These are phyloP conservation scores for Kodamaea derodonti DNA, from an alignment of 1,139 yeast genomes.

Conservation along the genomic window DNA sequence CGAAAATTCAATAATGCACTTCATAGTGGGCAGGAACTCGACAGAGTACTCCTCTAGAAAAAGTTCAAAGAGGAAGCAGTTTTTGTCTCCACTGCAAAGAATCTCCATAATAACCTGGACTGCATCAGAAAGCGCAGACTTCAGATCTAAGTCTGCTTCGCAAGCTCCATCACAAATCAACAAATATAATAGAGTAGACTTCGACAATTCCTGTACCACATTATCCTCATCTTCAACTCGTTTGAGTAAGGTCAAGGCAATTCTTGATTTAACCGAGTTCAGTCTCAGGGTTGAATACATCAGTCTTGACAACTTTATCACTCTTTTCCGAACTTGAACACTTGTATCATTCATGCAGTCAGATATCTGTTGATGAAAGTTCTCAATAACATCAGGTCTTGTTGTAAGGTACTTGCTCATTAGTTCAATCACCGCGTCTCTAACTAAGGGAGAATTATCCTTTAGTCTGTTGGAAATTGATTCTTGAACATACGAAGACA, in stretches of 20 bases:
- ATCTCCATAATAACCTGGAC: constrained; percentile 35
- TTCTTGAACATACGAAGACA: constrained; percentile 46
- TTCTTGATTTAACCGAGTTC: constrained; percentile 34
- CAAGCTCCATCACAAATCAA: too few relatives aligned
- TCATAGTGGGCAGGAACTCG: too few relatives aligned
- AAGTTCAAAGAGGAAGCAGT: constrained; percentile 39
- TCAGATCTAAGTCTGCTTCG: too few relatives aligned
- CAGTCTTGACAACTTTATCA: constrained; percentile 47
- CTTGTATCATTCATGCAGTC: constrained; percentile 57
- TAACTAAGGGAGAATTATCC: constrained; percentile 66
- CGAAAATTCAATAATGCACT: constrained; percentile 20
- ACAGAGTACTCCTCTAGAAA: too few relatives aligned
- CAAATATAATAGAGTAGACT: constrained; percentile 28
- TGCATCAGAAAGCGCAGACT: too few relatives aligned
- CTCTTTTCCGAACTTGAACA: constrained; percentile 59
- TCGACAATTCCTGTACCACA: constrained; percentile 44
- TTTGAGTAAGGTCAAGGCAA: constrained; percentile 48
- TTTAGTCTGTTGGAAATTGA: constrained; percentile 49
- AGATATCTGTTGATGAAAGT: constrained; percentile 49
- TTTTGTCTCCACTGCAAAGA: constrained; percentile 29
- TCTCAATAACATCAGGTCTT: constrained; percentile 42
- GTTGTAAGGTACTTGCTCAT: constrained; percentile 47
- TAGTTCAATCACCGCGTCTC: constrained; percentile 73
- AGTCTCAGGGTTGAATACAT: constrained; percentile 39
- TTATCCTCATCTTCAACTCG: constrained; percentile 73